Base-by-base conservation (phyloP, 768 basidiomycete genomes). In the Lanmaoa pseudosensibilis region DNA sequence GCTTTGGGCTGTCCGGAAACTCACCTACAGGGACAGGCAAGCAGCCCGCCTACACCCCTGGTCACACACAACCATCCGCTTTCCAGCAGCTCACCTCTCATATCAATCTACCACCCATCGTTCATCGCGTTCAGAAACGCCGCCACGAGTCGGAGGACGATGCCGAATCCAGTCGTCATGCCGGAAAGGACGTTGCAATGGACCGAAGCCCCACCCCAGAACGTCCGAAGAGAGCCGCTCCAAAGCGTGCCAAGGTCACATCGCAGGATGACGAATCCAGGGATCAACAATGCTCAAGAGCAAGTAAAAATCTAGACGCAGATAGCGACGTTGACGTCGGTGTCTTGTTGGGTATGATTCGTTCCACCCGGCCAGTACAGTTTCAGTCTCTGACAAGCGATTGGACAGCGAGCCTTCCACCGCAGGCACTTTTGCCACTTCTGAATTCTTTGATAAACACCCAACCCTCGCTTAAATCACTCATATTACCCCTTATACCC, bases 151-250 rank as follows among this genome's bases (percentile, higher is more conserved):
- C 74, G 2, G 90, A 92, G 19, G 88, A 90, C n/a, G 85, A 88
- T 30, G 67, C 73, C 4, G 81, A 83, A 54, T 71, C 73, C 25
- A 72, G 61, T 50, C 73, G 61, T 44, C 66, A 55, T 49, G 60
- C 44, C 6, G 65, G 68, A 27, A 72, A 81, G 55, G 90, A 91
- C 62, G 81, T 88, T 50, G 79, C 84, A 16, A 93, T 93, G 91
- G 91, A 92, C 69, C 80, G 88, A 57, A 91, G 90, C 61, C 90
- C 91, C 9, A 91, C 91, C 3, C 88, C 90, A 16, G 91, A 94
- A 70, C 80, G 88, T 43, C 83, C 81, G 36, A 90, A 85, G 72
- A 83, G 86, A 63, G 79, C 80, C 6, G 77, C 83, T 36, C 86
- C 85, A 18, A 92, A 92, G 72, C 83, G 88, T 56, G 81, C 81